Base-by-base conservation (phyloP, 192 early-diverging fungal species). In the Linnemannia zychae region DNA sequence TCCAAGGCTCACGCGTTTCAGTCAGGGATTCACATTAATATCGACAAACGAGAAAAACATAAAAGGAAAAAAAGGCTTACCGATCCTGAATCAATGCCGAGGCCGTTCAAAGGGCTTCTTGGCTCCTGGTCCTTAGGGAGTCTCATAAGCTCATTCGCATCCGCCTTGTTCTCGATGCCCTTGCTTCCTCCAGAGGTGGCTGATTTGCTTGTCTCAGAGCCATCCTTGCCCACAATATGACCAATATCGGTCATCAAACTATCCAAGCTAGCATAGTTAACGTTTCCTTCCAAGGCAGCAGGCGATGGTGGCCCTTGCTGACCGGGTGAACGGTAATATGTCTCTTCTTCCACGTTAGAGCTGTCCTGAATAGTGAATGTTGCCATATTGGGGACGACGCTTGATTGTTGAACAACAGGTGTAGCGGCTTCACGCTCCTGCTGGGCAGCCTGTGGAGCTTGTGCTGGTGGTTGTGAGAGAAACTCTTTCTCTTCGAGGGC, bases 201-300 rank as follows among this genome's bases (percentile, higher is more conserved):
- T n/a, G 50, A 66, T 31, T 71, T 80, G n/a, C 47, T 71, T 38
- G 47, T 4, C 34, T 77, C 63, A 38, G 74, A 72, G 57, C 74
- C 75, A 71, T 87, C 89, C 44, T 87, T 87, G 46, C 79, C 88
- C 49, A 94, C 84, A 88, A 95, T 93, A 63, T 88, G 89, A 4
- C 93, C 94, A 24, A 96, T 80, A 77, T 95, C 95, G 6, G 93
- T 93, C 95, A 96, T 96, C 37, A 96, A 81, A 70, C 91, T 93
- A 79, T 96, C 95, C 72, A 95, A 76, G 31, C 92, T 93, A 12
- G 90, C 88, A 76, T 91, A 92, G 71, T 94, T 89, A n/a, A 87
- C 77, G 24, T 79, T 84, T 16, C 82, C 82, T 28, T 74, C 82
- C 79, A 81, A 63, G 20, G 75, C 75, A 11, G 74, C 40, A 31